Evolutionary conservation across 2,329 filamentous ascomycete genomes (phyloP).

Genomic region (Trichophyton schoenleinii): DNA sequence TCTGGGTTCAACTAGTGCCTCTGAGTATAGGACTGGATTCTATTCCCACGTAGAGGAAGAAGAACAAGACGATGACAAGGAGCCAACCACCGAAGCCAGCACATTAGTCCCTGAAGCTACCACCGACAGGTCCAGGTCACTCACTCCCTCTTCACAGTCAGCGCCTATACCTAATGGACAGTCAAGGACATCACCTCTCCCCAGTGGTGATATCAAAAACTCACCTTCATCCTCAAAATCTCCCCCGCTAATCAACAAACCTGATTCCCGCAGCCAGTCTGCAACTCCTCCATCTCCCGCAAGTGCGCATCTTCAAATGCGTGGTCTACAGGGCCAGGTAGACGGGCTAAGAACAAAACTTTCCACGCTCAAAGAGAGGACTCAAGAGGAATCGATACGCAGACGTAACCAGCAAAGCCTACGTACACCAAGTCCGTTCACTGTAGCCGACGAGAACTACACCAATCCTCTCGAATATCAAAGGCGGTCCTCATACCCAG

Average conservation of each 20-base stretch:
- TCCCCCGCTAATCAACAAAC: background rate
- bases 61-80: background rate
- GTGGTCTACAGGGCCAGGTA: constrained; percentile 70
- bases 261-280: constrained; percentile 24
- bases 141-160: background rate
- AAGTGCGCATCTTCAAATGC: constrained; percentile 59
- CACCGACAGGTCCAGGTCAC: background rate
- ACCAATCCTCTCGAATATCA: constrained; percentile 20
- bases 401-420: constrained; percentile 64
- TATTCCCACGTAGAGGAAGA: background rate
- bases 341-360: constrained; percentile 75
- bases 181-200: background rate
- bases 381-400: constrained; percentile 64
- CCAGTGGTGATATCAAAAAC: constrained; percentile 14
- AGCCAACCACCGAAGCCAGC: background rate
- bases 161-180: constrained; percentile 12
- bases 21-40: constrained; percentile 20
- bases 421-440: constrained; percentile 66
- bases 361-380: constrained; percentile 63
- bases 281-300: constrained; percentile 47
- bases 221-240: constrained; percentile 22
- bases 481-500: background rate
- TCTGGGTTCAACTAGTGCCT: constrained; percentile 25
- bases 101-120: background rate
- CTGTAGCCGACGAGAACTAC: constrained; percentile 53